Conservation (phyloP, 2,329 filamentous ascomycete species). For the Nothopassalora personata region DNA sequence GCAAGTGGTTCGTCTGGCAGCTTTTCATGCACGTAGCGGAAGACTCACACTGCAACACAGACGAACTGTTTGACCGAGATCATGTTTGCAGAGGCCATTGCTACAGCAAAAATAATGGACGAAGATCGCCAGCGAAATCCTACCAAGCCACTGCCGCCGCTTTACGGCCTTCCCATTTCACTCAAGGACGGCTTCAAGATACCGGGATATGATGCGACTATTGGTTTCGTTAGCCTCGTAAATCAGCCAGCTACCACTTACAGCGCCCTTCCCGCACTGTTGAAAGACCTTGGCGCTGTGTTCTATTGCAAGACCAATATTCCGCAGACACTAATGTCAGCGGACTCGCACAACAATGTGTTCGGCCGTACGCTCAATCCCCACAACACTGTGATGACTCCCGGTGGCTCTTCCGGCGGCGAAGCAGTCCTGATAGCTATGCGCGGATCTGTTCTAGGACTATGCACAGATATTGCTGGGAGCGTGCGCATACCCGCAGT, state of each 20-base stretch:
- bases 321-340: constrained; percentile 41
- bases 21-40: not conserved
- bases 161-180: constrained; percentile 51
- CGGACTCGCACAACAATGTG: constrained; percentile 14
- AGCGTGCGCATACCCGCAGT: constrained; percentile 77
- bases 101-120: constrained; percentile 22
- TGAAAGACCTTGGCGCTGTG: constrained; percentile 45
- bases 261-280: constrained; percentile 39
- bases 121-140: constrained; percentile 12
- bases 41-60: not conserved
- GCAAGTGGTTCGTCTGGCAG: constrained; percentile 16
- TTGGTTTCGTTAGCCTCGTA: not conserved
- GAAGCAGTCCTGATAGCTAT: constrained; percentile 56
- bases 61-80: constrained; percentile 27
- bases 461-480: constrained; percentile 57
- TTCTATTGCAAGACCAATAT: constrained; percentile 52
- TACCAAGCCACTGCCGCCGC: constrained; percentile 13
- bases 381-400: constrained; percentile 4
- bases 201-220: constrained; percentile 1
- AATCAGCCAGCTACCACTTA: constrained; percentile 33
- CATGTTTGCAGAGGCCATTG: constrained; percentile 40
- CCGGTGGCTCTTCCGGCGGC: constrained; percentile 36
- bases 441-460: constrained; percentile 53
- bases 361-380: constrained; percentile 1
- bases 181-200: constrained; percentile 43